phyloP scores from a whole-genome alignment of 2,329 filamentous ascomycete species.

The Tolypocladium sp. region DNA sequence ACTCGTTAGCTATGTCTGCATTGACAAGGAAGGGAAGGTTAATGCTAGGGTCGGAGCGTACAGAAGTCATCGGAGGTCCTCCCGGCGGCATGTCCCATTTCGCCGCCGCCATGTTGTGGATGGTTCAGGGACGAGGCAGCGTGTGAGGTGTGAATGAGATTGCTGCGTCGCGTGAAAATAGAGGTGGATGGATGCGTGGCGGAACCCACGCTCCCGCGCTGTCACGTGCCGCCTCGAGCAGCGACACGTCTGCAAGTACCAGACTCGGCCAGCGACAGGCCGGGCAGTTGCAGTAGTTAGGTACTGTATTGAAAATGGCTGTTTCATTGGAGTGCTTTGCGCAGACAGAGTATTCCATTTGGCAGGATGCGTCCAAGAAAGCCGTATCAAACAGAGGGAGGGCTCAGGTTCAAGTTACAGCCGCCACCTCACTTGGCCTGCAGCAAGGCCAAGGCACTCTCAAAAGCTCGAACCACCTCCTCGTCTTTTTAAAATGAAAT shows the following conservation, averaged over 20 bases:
- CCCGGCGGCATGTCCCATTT: neutral
- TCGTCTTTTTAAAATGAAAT: constrained; percentile 19
- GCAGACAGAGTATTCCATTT: neutral
- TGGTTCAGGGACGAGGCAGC: neutral
- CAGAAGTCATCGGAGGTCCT: neutral
- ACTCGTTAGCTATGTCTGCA: constrained; percentile 9
- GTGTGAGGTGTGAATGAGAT: neutral
- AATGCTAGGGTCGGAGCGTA: neutral
- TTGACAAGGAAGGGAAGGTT: neutral
- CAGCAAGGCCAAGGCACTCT: constrained; percentile 50
- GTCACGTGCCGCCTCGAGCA: neutral
- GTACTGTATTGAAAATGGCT: neutral
- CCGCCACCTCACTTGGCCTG: constrained; percentile 19
- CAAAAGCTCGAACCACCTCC: constrained; percentile 54
- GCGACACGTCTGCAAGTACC: neutral
- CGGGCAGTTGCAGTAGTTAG: neutral
- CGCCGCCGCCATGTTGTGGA: neutral
- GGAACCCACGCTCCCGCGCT: neutral
- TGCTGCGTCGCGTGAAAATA: neutral
- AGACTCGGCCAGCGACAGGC: neutral
- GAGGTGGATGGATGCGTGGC: neutral
- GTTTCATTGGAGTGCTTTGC: neutral
- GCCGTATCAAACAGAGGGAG: neutral
- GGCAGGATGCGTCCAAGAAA: neutral
- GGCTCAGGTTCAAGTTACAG: neutral